Conservation (phyloP, 257 asterid genomes). For the Capsicum baccatum region DNA sequence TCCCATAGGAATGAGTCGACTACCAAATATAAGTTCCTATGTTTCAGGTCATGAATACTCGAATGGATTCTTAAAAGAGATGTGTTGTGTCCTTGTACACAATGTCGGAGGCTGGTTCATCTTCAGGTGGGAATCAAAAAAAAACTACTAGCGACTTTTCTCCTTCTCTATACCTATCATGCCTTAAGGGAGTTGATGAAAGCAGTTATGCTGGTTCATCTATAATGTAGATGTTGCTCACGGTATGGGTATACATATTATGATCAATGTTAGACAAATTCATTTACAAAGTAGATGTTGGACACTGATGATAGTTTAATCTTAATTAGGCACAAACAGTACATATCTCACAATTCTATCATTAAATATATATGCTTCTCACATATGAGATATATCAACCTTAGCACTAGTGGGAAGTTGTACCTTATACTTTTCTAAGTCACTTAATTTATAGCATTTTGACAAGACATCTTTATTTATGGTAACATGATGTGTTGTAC, state of each 20-base stretch:
- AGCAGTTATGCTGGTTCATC: background rate
- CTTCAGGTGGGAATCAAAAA: background rate
- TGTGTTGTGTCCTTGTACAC: constrained; percentile 37
- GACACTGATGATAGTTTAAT: no score
- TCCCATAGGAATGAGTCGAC: constrained; percentile 49
- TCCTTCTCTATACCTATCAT: background rate
- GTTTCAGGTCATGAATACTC: constrained; percentile 62
- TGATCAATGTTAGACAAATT: no score
- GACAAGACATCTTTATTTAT: no score
- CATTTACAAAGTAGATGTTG: no score
- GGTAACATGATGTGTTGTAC: no score
- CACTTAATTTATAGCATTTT: no score
- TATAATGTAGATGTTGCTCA: background rate
- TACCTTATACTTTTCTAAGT: no score
- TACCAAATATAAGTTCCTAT: constrained; percentile 58
- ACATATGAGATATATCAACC: no score
- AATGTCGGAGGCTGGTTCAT: background rate
- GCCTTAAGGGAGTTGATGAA: background rate
- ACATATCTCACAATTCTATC: no score
- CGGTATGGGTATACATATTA: background rate
- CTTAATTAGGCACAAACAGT: no score
- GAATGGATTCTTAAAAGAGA: constrained; percentile 57
- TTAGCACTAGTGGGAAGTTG: no score
- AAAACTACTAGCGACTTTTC: background rate
- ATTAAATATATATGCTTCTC: no score